Evolutionary conservation across 2,329 filamentous ascomycete species (phyloP).

Genomic region (Sclerotinia nivalis): DNA sequence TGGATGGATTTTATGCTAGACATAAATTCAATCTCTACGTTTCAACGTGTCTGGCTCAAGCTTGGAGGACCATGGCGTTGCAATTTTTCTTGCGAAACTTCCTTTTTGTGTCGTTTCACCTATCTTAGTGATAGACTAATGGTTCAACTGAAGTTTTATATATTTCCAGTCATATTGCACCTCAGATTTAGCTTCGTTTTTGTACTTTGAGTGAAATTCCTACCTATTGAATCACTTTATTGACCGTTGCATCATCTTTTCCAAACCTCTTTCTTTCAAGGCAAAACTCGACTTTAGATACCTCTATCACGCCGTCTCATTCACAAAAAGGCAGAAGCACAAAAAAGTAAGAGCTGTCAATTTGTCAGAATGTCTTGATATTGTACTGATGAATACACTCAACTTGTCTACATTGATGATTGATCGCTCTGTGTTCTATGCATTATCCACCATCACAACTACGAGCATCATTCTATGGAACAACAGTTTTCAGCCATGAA

Average conservation of each 20-base stretch:
- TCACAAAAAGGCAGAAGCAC: too few species aligned
- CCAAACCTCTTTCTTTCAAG: background rate
- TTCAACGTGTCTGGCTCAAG: background rate
- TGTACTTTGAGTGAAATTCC: background rate
- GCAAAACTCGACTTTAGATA: too few species aligned
- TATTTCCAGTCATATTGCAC: too few species aligned
- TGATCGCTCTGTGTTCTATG: background rate
- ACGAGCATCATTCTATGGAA: background rate
- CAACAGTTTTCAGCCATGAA: slow-evolving; percentile 1
- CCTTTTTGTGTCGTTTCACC: background rate
- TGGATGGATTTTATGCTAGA: background rate
- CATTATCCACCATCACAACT: too few species aligned
- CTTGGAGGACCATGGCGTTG: background rate
- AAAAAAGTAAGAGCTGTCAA: background rate
- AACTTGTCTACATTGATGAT: background rate
- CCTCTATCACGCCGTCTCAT: background rate
- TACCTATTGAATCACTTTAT: background rate
- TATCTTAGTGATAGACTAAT: background rate
- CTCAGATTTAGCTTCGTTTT: background rate
- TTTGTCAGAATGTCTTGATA: background rate
- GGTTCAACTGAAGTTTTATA: background rate
- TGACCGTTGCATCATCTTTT: background rate
- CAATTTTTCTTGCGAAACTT: background rate
- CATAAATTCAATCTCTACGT: background rate
- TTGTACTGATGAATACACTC: background rate